Conservation (phyloP, 176 grass and related monocot species). For the Aegilops speltoides region DNA sequence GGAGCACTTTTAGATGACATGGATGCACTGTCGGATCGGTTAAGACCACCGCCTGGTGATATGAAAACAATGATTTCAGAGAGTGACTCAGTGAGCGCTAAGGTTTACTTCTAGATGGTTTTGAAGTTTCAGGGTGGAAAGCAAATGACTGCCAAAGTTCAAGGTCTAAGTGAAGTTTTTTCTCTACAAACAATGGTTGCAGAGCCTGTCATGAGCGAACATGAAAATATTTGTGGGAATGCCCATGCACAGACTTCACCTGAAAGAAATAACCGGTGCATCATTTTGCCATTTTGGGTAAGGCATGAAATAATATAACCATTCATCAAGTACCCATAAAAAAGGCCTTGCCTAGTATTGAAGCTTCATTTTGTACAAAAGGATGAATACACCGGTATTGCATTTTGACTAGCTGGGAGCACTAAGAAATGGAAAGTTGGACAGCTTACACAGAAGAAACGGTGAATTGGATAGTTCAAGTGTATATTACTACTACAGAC, state of each 20-base stretch:
- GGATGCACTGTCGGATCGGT: background rate
- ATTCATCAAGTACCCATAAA: background rate
- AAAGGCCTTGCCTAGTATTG: background rate
- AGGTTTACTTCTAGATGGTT: background rate
- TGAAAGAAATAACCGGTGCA: background rate
- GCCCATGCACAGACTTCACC: background rate
- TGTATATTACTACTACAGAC: background rate
- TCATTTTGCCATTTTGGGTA: constrained; percentile 1
- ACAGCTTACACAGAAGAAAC: background rate
- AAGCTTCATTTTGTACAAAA: background rate
- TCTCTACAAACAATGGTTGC: background rate
- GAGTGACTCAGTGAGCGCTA: background rate
- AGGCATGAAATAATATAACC: background rate
- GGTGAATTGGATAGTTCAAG: background rate
- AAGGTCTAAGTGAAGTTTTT: background rate
- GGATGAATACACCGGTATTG: background rate
- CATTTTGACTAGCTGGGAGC: constrained; percentile 8
- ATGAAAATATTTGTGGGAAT: constrained; percentile 3
- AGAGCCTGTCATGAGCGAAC: background rate
- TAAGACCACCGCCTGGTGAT: background rate
- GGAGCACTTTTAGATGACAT: background rate
- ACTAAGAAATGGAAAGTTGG: constrained; percentile 10
- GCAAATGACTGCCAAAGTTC: background rate
- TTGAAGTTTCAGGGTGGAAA: background rate
- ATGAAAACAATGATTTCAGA: background rate